phyloP scores from a whole-genome alignment of 176 grass and related monocot species.

The Rhipidocladum racemiflorum region DNA sequence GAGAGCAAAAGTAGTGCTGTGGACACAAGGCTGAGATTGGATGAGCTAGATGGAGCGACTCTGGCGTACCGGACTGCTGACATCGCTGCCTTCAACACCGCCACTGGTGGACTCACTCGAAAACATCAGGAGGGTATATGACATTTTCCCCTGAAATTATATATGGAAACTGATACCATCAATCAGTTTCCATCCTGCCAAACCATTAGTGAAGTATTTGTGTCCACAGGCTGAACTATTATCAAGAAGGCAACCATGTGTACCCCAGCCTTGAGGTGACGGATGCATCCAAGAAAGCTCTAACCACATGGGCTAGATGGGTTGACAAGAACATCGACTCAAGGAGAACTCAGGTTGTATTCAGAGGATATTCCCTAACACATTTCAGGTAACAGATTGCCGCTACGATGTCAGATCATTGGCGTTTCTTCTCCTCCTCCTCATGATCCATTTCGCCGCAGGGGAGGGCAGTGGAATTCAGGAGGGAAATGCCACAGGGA shows the following conservation, averaged over 20 bases:
- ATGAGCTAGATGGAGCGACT: slow-evolving; percentile 63
- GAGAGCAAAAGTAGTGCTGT: slow-evolving; percentile 22
- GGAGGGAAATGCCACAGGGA: slow-evolving; percentile 81
- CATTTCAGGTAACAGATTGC: slow-evolving; percentile 68
- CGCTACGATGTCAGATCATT: not conserved
- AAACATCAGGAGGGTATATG: slow-evolving; percentile 72
- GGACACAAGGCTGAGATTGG: slow-evolving; percentile 65
- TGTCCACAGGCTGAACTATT: slow-evolving; percentile 65
- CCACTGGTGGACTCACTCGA: slow-evolving; percentile 93
- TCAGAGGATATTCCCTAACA: slow-evolving; percentile 74
- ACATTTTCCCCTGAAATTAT: not conserved
- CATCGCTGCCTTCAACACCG: slow-evolving; percentile 85
- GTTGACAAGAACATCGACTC: slow-evolving; percentile 72
- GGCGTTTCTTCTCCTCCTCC: not conserved
- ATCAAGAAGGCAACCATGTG: slow-evolving; percentile 78
- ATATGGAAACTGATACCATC: not conserved
- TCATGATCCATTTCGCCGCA: slow-evolving; percentile 22
- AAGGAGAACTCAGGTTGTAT: slow-evolving; percentile 73
- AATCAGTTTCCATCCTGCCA: not conserved
- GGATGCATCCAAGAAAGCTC: slow-evolving; percentile 75
- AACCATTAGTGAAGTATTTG: not conserved
- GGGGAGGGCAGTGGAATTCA: slow-evolving; percentile 89
- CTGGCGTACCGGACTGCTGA: slow-evolving; percentile 60
- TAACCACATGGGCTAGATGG: slow-evolving; percentile 81
- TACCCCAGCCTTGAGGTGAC: slow-evolving; percentile 59